phyloP scores from a whole-genome alignment of 805 yeast species.

The Candida anglica region DNA sequence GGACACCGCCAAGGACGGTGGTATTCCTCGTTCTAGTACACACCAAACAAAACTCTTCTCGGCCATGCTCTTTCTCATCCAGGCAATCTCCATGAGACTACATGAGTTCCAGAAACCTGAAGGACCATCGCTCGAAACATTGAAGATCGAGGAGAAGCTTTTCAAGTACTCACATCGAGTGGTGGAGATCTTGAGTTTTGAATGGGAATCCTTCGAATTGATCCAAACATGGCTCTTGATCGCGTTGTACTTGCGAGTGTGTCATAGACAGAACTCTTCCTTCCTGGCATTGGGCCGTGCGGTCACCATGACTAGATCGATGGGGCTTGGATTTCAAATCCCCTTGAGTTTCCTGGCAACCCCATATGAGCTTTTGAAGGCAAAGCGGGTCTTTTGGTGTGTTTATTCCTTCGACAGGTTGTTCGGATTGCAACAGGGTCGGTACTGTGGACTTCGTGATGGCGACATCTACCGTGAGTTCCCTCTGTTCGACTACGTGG shows the following conservation, averaged over 20 bases:
- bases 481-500: slow-evolving; percentile 26
- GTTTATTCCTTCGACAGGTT: slow-evolving; percentile 53
- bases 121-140: slow-evolving; percentile 23
- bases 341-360: slow-evolving; percentile 18
- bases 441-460: slow-evolving; percentile 33
- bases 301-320: slow-evolving; percentile 29
- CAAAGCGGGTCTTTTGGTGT: slow-evolving; percentile 51
- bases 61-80: slow-evolving; percentile 47
- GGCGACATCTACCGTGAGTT: slow-evolving; percentile 30
- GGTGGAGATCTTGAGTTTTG: slow-evolving; percentile 29
- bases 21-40: too few species aligned
- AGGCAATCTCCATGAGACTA: slow-evolving; percentile 50
- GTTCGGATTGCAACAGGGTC: slow-evolving; percentile 50
- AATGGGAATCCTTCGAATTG: slow-evolving; percentile 41
- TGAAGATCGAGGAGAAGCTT: slow-evolving; percentile 28
- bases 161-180: slow-evolving; percentile 32
- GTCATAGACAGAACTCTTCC: slow-evolving; percentile 37
- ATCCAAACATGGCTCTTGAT: slow-evolving; percentile 39
- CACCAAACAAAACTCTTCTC: slow-evolving; percentile 45
- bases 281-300: slow-evolving; percentile 32
- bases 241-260: slow-evolving; percentile 29
- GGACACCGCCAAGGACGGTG: too few species aligned
- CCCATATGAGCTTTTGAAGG: slow-evolving; percentile 42
- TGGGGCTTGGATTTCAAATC: slow-evolving; percentile 29
- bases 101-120: slow-evolving; percentile 33